Percentiles rank a stretch among this genome's conserved stretches.
Conservation (phyloP, 2,329 filamentous ascomycete genomes). For the Zymoseptoria pseudotritici region DNA sequence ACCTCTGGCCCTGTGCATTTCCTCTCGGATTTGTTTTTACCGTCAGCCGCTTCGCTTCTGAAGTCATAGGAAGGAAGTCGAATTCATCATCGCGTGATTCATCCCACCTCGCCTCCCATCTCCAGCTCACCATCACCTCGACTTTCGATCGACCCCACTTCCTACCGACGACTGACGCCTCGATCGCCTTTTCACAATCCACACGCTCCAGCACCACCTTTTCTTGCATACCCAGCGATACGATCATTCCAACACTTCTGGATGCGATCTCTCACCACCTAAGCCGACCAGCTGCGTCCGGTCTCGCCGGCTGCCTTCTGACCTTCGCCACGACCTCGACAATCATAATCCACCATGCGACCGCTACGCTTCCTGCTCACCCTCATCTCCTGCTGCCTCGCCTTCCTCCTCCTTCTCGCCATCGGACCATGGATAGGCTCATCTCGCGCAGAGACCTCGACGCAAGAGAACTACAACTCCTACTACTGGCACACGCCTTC, state of each 20-base stretch:
- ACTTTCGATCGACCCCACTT: background rate
- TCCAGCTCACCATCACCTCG: background rate
- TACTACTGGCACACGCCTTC: slow-evolving; percentile 55
- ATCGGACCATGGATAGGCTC: slow-evolving; percentile 24
- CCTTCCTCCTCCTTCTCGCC: slow-evolving; percentile 39
- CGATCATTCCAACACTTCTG: background rate
- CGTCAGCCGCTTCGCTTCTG: no score
- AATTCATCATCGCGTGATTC: no score
- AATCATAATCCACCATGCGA: slow-evolving; percentile 28
- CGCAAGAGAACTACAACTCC: slow-evolving; percentile 17
- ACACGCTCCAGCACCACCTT: background rate
- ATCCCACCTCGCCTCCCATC: no score
- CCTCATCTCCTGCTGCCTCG: slow-evolving; percentile 36
- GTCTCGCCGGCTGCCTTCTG: background rate
- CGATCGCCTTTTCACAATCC: background rate
- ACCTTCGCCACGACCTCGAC: background rate
- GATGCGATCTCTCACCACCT: background rate
- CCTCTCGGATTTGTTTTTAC: no score
- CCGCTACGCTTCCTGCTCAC: slow-evolving; percentile 37
- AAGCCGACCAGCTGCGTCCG: background rate
- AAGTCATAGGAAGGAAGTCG: no score
- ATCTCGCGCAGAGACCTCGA: slow-evolving; percentile 9
- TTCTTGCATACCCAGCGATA: background rate
- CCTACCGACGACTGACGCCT: background rate
- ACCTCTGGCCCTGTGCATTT: no score